A percentile compares a stretch with the other conserved stretches of the same genome.
Conservation (phyloP, 768 basidiomycete species). For the Coprinopsis cinerea region DNA sequence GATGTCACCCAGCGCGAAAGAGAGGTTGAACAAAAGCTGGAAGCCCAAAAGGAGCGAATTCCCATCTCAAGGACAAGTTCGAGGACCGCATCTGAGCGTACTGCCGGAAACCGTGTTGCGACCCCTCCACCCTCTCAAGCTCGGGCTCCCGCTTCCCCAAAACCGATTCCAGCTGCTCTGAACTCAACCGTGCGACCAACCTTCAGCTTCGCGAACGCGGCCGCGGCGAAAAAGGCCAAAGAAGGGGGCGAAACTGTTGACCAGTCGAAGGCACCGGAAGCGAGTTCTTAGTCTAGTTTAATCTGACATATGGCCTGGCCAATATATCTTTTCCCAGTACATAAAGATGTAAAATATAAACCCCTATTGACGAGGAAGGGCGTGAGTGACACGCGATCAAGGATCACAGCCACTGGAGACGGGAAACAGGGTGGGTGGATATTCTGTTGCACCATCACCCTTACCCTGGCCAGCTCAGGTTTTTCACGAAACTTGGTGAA, state of each 20-base stretch:
- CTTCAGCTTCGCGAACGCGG: conserved; percentile 80
- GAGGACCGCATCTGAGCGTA: conserved; percentile 45
- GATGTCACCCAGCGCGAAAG: conserved; percentile 76
- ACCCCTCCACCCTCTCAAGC: conserved; percentile 26
- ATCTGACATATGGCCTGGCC: too few species aligned
- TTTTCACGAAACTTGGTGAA: neutral
- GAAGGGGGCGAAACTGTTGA: conserved; percentile 15
- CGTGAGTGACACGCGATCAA: neutral
- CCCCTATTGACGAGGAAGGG: too few species aligned
- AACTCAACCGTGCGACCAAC: conserved; percentile 58
- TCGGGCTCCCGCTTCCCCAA: conserved; percentile 25
- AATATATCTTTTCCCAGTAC: too few species aligned
- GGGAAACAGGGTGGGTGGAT: neutral
- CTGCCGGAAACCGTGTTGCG: conserved; percentile 23
- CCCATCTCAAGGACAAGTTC: conserved; percentile 50
- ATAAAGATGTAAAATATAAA: too few species aligned
- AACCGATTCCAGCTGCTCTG: conserved; percentile 25
- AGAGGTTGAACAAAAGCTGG: conserved; percentile 64
- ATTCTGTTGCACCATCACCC: neutral
- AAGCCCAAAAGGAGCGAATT: conserved; percentile 48
- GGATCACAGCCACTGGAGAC: neutral
- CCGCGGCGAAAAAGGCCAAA: conserved; percentile 41
- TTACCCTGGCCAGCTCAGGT: neutral
- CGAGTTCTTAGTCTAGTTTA: too few species aligned
- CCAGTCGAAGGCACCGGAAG: too few species aligned